Base-by-base conservation (phyloP, 805 yeast species). In the Yamadazyma phyllophila region DNA sequence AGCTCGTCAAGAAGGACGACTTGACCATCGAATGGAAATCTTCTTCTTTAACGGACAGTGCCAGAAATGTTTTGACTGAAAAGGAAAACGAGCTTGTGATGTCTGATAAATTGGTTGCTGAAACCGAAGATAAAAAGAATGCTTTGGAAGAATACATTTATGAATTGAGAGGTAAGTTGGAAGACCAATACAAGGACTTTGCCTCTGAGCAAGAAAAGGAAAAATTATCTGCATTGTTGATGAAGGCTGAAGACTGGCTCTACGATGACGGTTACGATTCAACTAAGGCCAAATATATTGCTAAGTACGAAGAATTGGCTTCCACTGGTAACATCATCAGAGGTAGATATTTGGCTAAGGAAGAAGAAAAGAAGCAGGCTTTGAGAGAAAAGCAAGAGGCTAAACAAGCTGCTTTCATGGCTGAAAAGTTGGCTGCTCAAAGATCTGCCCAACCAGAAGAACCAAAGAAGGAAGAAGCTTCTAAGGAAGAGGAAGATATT, bases 81-180 rank as follows among this genome's bases (percentile, higher is more conserved):
- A 74, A 75, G 69, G 99, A 94, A 78, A 81, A 81, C 63, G 78
- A 85, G 67, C 74, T 94, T 83, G 77, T 81, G 54, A 81, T 89
- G 66, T 90, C 85, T 64, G 99, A 94, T 73, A 94, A 91, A 77
- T 83, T 92, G 60, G 97, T 94, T 55, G 95, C 95, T 56, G 98
- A 94, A 76, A 94, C 98, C 56, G 98, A 94, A 78, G 97, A 94
- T 76, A 89, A 90, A 73, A 94, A 94, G 85, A 94, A 94, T 70
- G 94, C 96, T 55, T 79, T 94, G 52, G 99, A 94, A 79, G 99
- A 94, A 79, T 94, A 94, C 80, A 94, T 94, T 63, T 94, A 94
- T 75, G 96, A 89, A 61, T 82, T 92, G 72, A 87, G 99, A 76
- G 96, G 96, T 67, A 94, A 94, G 77, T 78, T 94, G 63, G 98